phyloP scores from a whole-genome alignment of 192 early-diverging fungal species.

The Podila clonocystis region DNA sequence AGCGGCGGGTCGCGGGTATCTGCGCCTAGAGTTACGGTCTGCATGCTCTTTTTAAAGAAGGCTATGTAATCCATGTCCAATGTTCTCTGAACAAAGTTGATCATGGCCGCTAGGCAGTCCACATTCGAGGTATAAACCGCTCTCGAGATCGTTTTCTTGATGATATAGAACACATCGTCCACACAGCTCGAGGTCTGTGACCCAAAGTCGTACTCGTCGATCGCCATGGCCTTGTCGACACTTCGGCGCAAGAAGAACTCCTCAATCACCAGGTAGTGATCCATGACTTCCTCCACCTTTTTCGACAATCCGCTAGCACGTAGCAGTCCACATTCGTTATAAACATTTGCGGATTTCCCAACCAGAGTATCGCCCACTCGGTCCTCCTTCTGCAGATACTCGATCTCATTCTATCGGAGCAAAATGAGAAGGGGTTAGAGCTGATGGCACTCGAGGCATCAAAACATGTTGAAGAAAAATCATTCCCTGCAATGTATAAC shows the following conservation, averaged over 20 bases:
- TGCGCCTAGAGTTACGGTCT: slow-evolving; percentile 58
- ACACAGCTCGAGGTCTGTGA: slow-evolving; percentile 73
- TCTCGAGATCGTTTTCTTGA: slow-evolving; percentile 78
- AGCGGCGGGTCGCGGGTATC: slow-evolving; percentile 67
- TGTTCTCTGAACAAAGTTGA: slow-evolving; percentile 70
- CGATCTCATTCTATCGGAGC: slow-evolving; percentile 35
- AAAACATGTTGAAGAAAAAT: neutral
- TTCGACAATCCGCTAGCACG: slow-evolving; percentile 66
- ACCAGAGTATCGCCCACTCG: slow-evolving; percentile 29
- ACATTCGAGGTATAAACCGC: slow-evolving; percentile 78
- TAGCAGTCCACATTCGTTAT: slow-evolving; percentile 66
- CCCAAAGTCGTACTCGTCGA: slow-evolving; percentile 68
- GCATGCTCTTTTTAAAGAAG: slow-evolving; percentile 68
- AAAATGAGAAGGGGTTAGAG: slow-evolving; percentile 11
- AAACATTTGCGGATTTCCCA: slow-evolving; percentile 52
- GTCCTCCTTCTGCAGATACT: slow-evolving; percentile 32
- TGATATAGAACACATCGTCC: slow-evolving; percentile 95
- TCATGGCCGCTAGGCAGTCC: slow-evolving; percentile 73
- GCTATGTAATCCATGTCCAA: slow-evolving; percentile 78
- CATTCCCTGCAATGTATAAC: neutral
- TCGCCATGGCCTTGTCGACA: slow-evolving; percentile 81
- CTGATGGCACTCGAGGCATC: neutral
- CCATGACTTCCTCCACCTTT: slow-evolving; percentile 70
- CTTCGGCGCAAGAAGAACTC: slow-evolving; percentile 78
- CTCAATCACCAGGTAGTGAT: slow-evolving; percentile 75